Percentiles rank a stretch among this genome's conserved stretches.
phyloP scores from a whole-genome alignment of 1,284 basidiomycete genomes.

The Ceratobasidium sp. region DNA sequence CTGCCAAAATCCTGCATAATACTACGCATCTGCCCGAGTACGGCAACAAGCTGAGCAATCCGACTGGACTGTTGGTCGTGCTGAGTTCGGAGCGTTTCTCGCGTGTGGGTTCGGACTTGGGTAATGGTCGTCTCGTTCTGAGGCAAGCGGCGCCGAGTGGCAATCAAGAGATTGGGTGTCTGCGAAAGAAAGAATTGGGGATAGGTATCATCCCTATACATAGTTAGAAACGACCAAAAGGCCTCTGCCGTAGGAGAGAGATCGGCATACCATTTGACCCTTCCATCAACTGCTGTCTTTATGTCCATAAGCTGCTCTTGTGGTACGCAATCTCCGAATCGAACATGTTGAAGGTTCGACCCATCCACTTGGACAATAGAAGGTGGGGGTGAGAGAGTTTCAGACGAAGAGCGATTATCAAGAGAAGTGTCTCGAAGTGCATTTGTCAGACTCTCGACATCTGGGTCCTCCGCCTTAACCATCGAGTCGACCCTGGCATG shows the following conservation, averaged over 20 bases:
- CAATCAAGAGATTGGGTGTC: conserved; percentile 60
- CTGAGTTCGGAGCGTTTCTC: neutral
- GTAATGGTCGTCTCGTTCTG: neutral
- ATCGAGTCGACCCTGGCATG: conserved; percentile 7
- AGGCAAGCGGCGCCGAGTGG: conserved; percentile 29
- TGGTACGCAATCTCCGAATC: conserved; percentile 3
- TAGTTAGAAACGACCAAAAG: neutral
- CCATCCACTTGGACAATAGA: neutral
- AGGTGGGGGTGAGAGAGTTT: neutral
- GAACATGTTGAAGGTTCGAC: conserved; percentile 8
- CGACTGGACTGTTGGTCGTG: neutral
- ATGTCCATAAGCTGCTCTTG: neutral
- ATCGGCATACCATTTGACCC: neutral
- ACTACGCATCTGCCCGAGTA: neutral
- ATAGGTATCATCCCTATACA: conserved; percentile 52
- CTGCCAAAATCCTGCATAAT: neutral
- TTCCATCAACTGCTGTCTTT: neutral
- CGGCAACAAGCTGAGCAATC: neutral
- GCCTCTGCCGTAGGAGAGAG: conserved; percentile 46
- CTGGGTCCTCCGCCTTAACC: neutral
- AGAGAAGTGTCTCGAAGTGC: neutral
- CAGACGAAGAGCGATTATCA: neutral
- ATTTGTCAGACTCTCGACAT: neutral
- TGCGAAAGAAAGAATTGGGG: conserved; percentile 64
- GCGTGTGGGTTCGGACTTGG: neutral